A percentile compares a stretch with the other conserved stretches of the same genome.
These are phyloP conservation scores for Neurospora discreta DNA, from an alignment of 495 filamentous ascomycete genomes.

Conservation along the genomic window DNA sequence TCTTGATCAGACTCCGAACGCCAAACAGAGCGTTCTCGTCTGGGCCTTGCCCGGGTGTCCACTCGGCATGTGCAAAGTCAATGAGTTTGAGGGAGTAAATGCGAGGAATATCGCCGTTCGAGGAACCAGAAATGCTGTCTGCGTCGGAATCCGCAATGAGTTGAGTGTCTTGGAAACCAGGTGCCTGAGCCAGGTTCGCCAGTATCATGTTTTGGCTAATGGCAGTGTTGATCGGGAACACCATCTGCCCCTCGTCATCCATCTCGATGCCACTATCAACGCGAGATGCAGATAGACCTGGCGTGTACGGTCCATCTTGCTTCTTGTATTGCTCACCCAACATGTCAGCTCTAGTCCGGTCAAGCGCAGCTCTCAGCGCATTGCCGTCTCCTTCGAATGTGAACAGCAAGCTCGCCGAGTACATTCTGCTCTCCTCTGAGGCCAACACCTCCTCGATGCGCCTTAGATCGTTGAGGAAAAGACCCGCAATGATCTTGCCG, in stretches of 20 bases:
- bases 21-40: constrained; percentile 79
- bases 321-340: constrained; percentile 11
- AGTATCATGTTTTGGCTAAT: neutral
- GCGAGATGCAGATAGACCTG: constrained; percentile 14
- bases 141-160: constrained; percentile 31
- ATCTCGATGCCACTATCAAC: constrained; percentile 36
- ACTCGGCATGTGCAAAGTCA: constrained; percentile 90
- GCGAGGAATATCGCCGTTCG: constrained; percentile 37
- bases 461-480: constrained; percentile 56
- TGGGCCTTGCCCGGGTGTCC: constrained; percentile 73
- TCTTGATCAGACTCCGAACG: constrained; percentile 57
- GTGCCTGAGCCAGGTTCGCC: neutral
- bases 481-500: constrained; percentile 44
- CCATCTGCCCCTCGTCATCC: constrained; percentile 24
- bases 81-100: constrained; percentile 81
- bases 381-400: constrained; percentile 82
- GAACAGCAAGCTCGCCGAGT: constrained; percentile 78
- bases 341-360: constrained; percentile 40
- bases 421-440: constrained; percentile 82
- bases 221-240: neutral
- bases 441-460: constrained; percentile 55
- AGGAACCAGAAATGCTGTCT: constrained; percentile 16
- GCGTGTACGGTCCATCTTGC: neutral
- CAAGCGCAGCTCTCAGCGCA: constrained; percentile 54
- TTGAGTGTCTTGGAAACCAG: constrained; percentile 1